Evolutionary conservation across 2,329 filamentous ascomycete genomes (phyloP).

Genomic region (Neofusicoccum sp.): DNA sequence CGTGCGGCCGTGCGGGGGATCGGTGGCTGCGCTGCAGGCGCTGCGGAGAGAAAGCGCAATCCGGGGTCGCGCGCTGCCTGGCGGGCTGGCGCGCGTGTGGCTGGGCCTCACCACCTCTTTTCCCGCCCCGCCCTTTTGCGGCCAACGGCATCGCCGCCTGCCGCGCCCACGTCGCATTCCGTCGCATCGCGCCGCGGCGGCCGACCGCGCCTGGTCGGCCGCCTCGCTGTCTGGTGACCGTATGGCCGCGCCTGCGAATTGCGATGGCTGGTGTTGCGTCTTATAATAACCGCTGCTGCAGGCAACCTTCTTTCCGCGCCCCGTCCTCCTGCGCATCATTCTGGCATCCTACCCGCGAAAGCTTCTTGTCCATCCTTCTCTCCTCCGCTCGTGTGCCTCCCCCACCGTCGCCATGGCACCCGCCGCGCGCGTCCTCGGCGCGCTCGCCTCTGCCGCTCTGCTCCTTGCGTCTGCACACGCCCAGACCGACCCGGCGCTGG

Average conservation of each 20-base stretch:
- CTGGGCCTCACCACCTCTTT: slow-evolving; percentile 14
- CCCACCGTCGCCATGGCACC: slow-evolving; percentile 33
- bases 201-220: not conserved
- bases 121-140: slow-evolving; percentile 2
- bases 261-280: slow-evolving; percentile 13
- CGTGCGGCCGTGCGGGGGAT: slow-evolving; percentile 6
- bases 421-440: slow-evolving; percentile 33
- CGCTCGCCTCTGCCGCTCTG: slow-evolving; percentile 44
- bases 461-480: slow-evolving; percentile 46
- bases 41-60: slow-evolving; percentile 3
- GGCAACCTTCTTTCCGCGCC: slow-evolving; percentile 14
- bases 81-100: not conserved
- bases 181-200: not conserved
- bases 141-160: slow-evolving; percentile 2
- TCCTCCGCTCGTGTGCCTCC: not conserved
- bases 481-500: slow-evolving; percentile 70
- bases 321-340: not conserved
- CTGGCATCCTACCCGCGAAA: not conserved
- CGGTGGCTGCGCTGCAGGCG: not conserved
- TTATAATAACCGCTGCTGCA: slow-evolving; percentile 12
- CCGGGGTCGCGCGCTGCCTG: not conserved
- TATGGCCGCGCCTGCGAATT: slow-evolving; percentile 3
- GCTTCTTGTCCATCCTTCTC: not conserved
- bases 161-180: slow-evolving; percentile 7
- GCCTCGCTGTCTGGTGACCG: not conserved